Base-by-base conservation (phyloP, 345 rosid species). In the Microcos paniculata region DNA sequence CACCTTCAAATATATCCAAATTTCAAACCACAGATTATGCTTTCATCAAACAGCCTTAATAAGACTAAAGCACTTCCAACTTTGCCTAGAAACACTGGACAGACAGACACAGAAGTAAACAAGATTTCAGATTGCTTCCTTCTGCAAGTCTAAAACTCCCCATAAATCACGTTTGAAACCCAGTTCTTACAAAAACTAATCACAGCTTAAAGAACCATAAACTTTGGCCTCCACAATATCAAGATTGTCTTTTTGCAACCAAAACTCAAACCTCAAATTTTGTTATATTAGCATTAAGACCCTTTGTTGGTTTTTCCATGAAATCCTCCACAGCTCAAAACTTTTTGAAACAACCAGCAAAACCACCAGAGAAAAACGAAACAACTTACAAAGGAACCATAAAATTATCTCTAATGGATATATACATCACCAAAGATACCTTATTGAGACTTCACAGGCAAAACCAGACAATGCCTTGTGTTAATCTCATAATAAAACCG, bases 41-140 rank as follows among this genome's bases (percentile, higher is more conserved):
- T 77, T 61, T 79, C 65, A 79, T 73, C 81, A 76, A 78, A 64
- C 65, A 77, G 56, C 80, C 62, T 75, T 58, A 52, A 74, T 77
- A 73, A 80, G 81, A 79, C 74, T 74, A 79, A 70, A 59, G 79
- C 80, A 88, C 84, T 85, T 87, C 86, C 90, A 87, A 46, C 77
- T 65, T 70, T 71, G 13, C 79, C 79, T 73, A 78, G 77, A 76
- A 73, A 76, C 28, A 33, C 30, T 72, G 82, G 75, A 76, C 72
- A 79, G 74, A 82, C 80, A 58, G 59, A 83, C 76, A 85, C 70
- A 80, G 78, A 80, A 80, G 40, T 58, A 35, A 74, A 59, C 80
- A 82, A 12, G 55, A 33, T 70, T 67, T 40, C 78, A 79, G 79
- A 42, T 51, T 71, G 42, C 35, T 83, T 70, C 80, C 64, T 48